phyloP scores from a whole-genome alignment of 305 asterid species.

The Ilex paraguariensis region DNA sequence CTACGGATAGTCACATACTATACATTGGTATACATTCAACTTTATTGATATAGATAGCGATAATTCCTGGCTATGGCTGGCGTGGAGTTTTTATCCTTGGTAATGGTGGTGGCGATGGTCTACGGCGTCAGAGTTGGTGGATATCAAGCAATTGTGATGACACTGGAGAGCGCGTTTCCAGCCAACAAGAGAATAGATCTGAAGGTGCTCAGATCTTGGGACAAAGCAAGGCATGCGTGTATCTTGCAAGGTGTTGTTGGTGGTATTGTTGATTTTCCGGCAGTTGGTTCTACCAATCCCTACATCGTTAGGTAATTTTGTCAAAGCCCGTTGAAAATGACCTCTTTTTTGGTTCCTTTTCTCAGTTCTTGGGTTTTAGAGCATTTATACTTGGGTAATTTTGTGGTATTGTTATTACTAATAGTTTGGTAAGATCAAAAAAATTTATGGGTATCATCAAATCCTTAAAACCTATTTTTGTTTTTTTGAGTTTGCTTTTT shows the following conservation, averaged over 20 bases:
- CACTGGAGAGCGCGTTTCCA: slow-evolving; percentile 67
- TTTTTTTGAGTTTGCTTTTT: background rate
- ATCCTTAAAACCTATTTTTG: background rate
- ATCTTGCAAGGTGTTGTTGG: slow-evolving; percentile 66
- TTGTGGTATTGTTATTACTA: background rate
- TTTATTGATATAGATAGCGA: too few species aligned
- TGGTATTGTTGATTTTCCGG: slow-evolving; percentile 76
- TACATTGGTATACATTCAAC: background rate
- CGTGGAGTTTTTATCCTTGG: background rate
- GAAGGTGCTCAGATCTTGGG: slow-evolving; percentile 65
- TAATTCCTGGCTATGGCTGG: background rate
- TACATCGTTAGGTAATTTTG: slow-evolving; percentile 57
- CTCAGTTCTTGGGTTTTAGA: background rate
- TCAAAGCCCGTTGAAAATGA: background rate
- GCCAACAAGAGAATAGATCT: slow-evolving; percentile 45
- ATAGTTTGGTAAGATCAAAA: background rate
- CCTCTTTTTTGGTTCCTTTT: background rate
- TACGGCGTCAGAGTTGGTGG: slow-evolving; percentile 26
- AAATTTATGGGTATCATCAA: too few species aligned
- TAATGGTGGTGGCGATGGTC: slow-evolving; percentile 29
- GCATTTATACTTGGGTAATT: background rate
- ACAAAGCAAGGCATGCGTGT: slow-evolving; percentile 82
- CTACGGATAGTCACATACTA: background rate
- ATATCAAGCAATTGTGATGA: slow-evolving; percentile 31
- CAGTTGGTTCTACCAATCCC: slow-evolving; percentile 70